Evolutionary conservation across 352 stramenopile species (phyloP).

Genomic region (Phytophthora pini): DNA sequence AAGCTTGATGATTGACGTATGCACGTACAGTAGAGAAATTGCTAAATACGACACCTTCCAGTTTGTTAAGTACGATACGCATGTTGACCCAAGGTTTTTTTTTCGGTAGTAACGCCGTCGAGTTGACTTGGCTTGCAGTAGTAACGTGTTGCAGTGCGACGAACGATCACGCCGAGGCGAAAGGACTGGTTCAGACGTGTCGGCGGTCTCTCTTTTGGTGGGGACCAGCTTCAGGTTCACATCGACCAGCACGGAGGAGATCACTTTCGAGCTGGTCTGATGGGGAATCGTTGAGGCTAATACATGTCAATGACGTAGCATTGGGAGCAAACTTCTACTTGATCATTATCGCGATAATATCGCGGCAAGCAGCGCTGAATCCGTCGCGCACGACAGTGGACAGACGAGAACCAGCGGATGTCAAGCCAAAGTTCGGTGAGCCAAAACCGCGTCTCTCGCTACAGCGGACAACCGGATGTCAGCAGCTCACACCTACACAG

Average conservation of each 20-base stretch:
- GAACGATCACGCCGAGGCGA: constrained; percentile 2
- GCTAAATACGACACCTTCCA: constrained; percentile 1
- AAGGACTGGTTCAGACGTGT: background rate
- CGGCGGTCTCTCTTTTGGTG: constrained; percentile 3
- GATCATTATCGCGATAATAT: background rate
- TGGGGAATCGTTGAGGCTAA: background rate
- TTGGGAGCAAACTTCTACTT: background rate
- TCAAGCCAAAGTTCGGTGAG: constrained; percentile 1
- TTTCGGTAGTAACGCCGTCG: constrained; percentile 8
- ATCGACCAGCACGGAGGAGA: constrained; percentile 3
- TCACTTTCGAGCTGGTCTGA: constrained; percentile 9
- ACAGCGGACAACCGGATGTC: background rate
- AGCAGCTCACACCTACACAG: background rate
- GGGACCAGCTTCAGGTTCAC: constrained; percentile 13
- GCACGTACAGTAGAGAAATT: constrained; percentile 5
- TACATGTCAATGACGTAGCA: background rate
- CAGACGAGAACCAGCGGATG: constrained; percentile 8
- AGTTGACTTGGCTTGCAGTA: constrained; percentile 6
- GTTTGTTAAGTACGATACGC: constrained; percentile 1
- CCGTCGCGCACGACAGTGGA: constrained; percentile 13
- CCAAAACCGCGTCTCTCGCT: background rate
- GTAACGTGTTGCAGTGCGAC: constrained; percentile 19
- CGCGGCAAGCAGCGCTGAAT: background rate
- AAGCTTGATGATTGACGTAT: constrained; percentile 25
- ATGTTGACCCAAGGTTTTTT: background rate